phyloP scores from a whole-genome alignment of 306 rosid species.

The Canavalia gladiata region DNA sequence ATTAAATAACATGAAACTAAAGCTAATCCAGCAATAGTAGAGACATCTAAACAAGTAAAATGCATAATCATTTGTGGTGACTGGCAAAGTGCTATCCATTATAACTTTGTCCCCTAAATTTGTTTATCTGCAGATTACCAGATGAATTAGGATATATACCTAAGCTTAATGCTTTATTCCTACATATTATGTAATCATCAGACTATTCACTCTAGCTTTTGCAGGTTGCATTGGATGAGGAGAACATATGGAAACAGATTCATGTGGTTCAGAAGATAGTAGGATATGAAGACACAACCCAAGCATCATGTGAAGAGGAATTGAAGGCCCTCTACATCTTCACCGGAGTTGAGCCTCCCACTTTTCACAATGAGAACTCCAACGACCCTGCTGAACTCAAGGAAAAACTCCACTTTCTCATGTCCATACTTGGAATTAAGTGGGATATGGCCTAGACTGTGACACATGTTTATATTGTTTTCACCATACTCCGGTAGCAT shows the following conservation, averaged over 20 bases:
- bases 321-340: constrained; percentile 76
- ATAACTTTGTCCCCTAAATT: not conserved
- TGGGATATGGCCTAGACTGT: constrained; percentile 39
- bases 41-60: constrained; percentile 24
- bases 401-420: constrained; percentile 70
- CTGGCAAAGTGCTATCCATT: constrained; percentile 7
- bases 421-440: constrained; percentile 82
- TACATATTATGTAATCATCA: not conserved
- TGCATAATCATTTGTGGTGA: constrained; percentile 18
- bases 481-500: not conserved
- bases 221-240: constrained; percentile 59
- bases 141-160: not conserved
- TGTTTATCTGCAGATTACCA: not conserved
- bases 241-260: constrained; percentile 65
- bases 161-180: not conserved
- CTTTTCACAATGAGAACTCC: constrained; percentile 47
- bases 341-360: constrained; percentile 78
- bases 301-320: constrained; percentile 66
- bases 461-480: not conserved
- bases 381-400: constrained; percentile 54
- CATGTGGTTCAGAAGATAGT: constrained; percentile 58
- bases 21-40: not conserved
- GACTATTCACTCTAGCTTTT: constrained; percentile 16
- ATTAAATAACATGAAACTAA: not conserved
- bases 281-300: constrained; percentile 63